These are phyloP conservation scores for Iberis pinnata DNA, from an alignment of 345 rosid species.

Conservation along the genomic window DNA sequence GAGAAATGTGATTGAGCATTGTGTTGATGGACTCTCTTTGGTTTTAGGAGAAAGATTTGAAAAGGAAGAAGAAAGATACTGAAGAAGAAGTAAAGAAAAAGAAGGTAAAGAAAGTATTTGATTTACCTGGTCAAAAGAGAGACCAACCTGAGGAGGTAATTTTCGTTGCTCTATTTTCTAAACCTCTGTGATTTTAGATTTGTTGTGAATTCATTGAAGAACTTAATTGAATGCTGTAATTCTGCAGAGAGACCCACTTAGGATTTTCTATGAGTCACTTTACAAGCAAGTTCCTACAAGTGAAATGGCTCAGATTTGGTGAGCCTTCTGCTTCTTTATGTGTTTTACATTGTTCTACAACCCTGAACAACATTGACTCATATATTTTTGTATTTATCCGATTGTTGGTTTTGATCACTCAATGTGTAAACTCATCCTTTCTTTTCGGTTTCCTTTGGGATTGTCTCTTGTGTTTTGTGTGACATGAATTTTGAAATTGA, in stretches of 20 bases:
- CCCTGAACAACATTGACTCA: not conserved
- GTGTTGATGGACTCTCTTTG: conserved; percentile 13
- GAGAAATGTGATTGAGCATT: not conserved
- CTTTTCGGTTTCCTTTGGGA: too few relatives aligned
- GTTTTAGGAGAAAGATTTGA: conserved; percentile 37
- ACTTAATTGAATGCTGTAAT: not conserved
- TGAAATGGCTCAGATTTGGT: conserved; percentile 96
- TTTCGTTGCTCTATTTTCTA: not conserved
- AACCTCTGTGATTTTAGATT: not conserved
- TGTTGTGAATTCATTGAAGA: not conserved
- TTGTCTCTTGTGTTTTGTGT: conserved; percentile 4
- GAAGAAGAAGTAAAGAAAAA: conserved; percentile 43
- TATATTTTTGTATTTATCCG: not conserved
- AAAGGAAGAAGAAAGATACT: conserved; percentile 33
- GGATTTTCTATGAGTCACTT: conserved; percentile 83
- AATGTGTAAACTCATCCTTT: not conserved
- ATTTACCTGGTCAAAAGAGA: conserved; percentile 87
- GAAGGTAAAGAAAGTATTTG: conserved; percentile 72
- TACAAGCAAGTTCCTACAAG: conserved; percentile 68
- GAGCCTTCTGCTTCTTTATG: conserved; percentile 26
- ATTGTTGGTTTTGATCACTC: conserved; percentile 9
- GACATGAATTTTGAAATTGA: not conserved
- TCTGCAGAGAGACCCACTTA: conserved; percentile 85
- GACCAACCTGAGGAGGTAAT: conserved; percentile 73
- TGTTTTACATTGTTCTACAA: not conserved